These are phyloP conservation scores for Fusarium temperatum DNA, from an alignment of 2,329 filamentous ascomycete species.

Conservation along the genomic window DNA sequence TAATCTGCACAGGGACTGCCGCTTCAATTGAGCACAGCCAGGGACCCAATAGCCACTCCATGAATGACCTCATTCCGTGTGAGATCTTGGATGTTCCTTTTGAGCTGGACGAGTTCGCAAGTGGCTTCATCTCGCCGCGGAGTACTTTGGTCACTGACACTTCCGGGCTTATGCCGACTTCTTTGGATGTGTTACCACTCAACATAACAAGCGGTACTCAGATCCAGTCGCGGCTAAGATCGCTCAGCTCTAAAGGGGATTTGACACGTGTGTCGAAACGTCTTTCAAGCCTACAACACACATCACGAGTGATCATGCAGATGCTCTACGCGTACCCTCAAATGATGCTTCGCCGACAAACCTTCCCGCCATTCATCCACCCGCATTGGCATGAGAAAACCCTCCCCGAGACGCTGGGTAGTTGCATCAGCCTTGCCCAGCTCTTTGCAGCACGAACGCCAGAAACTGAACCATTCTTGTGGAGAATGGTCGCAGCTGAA, in stretches of 20 bases:
- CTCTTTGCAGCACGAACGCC: slow-evolving; percentile 35
- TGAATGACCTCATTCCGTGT: fast-evolving
- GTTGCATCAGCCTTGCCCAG: slow-evolving; percentile 41
- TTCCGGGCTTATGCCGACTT: not conserved
- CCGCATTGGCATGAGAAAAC: slow-evolving; percentile 34
- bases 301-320: slow-evolving; percentile 37
- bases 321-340: slow-evolving; percentile 42
- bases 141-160: too few species aligned
- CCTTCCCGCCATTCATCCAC: slow-evolving; percentile 46
- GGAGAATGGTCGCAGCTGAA: slow-evolving; percentile 40
- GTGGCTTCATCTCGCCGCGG: not conserved
- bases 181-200: fast-evolving
- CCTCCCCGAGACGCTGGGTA: slow-evolving; percentile 36
- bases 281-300: slow-evolving; percentile 11
- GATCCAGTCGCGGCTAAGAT: not conserved
- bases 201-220: not conserved
- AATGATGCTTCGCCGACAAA: slow-evolving; percentile 46
- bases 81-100: fast-evolving
- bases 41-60: too few species aligned
- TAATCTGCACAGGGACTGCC: fast-evolving
- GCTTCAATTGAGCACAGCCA: not conserved
- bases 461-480: slow-evolving; percentile 40
- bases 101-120: not conserved
- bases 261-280: slow-evolving; percentile 23
- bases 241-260: slow-evolving; percentile 1